These are phyloP conservation scores for Triticum dicoccoides DNA, from an alignment of 176 grass and related monocot species.

Conservation along the genomic window DNA sequence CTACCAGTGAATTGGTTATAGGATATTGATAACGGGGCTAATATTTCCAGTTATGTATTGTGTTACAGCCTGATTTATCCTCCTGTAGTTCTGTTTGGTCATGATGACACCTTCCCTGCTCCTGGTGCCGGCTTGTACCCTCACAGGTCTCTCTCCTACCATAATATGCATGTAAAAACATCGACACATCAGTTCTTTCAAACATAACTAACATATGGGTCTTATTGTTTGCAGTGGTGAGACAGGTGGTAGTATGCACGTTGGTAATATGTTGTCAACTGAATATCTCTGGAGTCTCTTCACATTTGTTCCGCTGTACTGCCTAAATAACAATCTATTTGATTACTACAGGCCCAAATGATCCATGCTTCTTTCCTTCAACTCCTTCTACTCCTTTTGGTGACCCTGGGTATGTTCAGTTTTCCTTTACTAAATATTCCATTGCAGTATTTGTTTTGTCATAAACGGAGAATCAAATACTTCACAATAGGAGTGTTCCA, in stretches of 20 bases:
- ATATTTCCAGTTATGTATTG: conserved; percentile 21
- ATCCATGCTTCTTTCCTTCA: conserved; percentile 79
- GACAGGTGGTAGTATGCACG: conserved; percentile 61
- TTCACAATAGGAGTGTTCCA: conserved; percentile 55
- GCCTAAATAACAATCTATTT: not conserved
- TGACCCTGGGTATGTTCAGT: conserved; percentile 44
- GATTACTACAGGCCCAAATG: conserved; percentile 55
- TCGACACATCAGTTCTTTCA: not conserved
- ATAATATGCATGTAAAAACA: conserved; percentile 12
- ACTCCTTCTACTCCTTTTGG: conserved; percentile 40
- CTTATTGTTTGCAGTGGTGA: conserved; percentile 55
- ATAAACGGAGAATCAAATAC: conserved; percentile 11
- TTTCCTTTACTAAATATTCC: not conserved
- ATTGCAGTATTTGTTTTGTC: not conserved
- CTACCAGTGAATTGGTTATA: not conserved
- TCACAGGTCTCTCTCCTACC: conserved; percentile 48
- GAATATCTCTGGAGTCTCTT: not conserved
- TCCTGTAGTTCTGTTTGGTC: conserved; percentile 48
- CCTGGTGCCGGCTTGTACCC: conserved; percentile 81
- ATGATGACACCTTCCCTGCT: conserved; percentile 72
- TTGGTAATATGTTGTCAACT: conserved; percentile 54
- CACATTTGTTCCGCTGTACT: not conserved
- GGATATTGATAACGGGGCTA: conserved; percentile 2
- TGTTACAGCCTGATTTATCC: conserved; percentile 59
- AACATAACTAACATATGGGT: conserved; percentile 9